phyloP scores from a whole-genome alignment of 305 asterid genomes.

The Fraxinus velutina region DNA sequence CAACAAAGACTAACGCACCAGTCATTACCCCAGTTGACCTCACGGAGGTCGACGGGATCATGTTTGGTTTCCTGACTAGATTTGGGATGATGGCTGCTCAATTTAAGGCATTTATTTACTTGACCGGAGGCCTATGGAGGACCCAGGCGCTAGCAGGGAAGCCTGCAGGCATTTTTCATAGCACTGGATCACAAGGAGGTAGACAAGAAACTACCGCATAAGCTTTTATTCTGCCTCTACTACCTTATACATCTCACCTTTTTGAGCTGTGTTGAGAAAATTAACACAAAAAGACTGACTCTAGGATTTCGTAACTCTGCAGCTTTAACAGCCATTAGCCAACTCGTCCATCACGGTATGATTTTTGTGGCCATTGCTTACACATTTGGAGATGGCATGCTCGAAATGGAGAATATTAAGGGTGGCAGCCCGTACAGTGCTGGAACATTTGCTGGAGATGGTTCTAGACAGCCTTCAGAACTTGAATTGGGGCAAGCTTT shows the following conservation, averaged over 20 bases:
- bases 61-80: conserved; percentile 74
- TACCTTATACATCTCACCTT: neutral
- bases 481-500: conserved; percentile 58
- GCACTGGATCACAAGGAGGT: neutral
- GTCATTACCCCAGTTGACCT: conserved; percentile 54
- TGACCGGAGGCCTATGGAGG: conserved; percentile 66
- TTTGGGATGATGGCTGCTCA: conserved; percentile 85
- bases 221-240: neutral
- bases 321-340: conserved; percentile 76
- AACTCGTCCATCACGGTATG: conserved; percentile 81
- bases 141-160: conserved; percentile 23
- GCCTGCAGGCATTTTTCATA: neutral
- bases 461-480: conserved; percentile 63
- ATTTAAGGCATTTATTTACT: conserved; percentile 60
- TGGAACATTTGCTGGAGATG: conserved; percentile 81
- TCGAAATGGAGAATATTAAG: conserved; percentile 61
- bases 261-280: neutral
- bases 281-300: neutral
- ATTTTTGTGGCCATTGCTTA: conserved; percentile 82
- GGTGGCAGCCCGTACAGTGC: conserved; percentile 86
- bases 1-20: conserved; percentile 61
- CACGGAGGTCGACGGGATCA: conserved; percentile 55
- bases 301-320: conserved; percentile 11
- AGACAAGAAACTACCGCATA: neutral
- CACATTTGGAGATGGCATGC: conserved; percentile 77